Evolutionary conservation across 495 filamentous ascomycete genomes (phyloP).

Genomic region (Xylaria castorea): DNA sequence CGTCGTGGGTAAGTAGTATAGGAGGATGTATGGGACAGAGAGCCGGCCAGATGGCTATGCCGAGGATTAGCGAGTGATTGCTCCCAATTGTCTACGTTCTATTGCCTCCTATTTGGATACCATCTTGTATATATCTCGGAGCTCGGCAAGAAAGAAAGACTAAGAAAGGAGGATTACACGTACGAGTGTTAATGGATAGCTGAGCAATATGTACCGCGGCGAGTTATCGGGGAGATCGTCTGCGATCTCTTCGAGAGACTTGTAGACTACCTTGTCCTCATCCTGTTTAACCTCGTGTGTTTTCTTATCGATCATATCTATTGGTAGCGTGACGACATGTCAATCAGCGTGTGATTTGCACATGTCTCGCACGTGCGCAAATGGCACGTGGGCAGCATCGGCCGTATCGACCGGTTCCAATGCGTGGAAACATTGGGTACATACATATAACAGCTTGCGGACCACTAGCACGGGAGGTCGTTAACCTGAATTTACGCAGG

Average conservation of each 20-base stretch:
- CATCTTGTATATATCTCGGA: background rate
- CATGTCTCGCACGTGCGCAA: constrained; percentile 8
- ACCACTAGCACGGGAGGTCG: constrained; percentile 84
- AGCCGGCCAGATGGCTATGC: constrained; percentile 53
- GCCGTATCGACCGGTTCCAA: background rate
- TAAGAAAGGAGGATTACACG: constrained; percentile 30
- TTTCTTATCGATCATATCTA: constrained; percentile 84
- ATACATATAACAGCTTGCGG: constrained; percentile 94
- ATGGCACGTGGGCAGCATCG: background rate
- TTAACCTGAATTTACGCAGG: constrained; percentile 89
- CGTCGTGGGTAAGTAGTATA: constrained; percentile 91
- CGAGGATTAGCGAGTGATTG: constrained; percentile 13
- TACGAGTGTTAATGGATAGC: constrained; percentile 86
- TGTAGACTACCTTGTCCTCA: constrained; percentile 74
- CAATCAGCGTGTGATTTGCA: background rate
- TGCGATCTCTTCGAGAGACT: constrained; percentile 74
- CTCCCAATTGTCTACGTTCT: background rate
- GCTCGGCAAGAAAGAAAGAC: background rate
- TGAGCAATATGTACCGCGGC: constrained; percentile 86
- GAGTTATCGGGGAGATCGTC: constrained; percentile 94
- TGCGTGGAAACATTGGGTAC: constrained; percentile 52
- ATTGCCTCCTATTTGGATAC: background rate
- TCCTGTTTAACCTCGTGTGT: constrained; percentile 86
- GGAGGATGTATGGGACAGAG: constrained; percentile 80
- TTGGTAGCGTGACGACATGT: constrained; percentile 11